phyloP scores from a whole-genome alignment of 495 filamentous ascomycete species.

The Annulohypoxylon stygium region DNA sequence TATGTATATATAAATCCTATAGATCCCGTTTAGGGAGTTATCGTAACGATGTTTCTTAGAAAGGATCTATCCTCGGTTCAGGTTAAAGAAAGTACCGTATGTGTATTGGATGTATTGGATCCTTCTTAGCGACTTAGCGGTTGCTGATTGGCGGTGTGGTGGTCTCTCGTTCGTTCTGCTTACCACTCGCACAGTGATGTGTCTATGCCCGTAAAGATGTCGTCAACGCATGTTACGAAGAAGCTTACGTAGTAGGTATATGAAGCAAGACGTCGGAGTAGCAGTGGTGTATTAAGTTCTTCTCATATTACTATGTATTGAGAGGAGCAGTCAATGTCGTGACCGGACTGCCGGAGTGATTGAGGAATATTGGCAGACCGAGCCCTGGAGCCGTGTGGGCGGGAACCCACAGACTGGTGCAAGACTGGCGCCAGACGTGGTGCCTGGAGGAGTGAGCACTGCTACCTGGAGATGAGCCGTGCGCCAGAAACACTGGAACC shows the following conservation, averaged over 20 bases:
- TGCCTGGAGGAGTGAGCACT: constrained; percentile 2
- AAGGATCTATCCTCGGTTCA: constrained; percentile 20
- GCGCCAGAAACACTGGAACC: constrained; percentile 36
- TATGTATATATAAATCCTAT: constrained; percentile 12
- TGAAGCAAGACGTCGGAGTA: neutral
- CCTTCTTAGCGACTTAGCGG: constrained; percentile 3
- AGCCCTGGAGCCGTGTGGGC: constrained; percentile 6
- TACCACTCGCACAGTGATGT: constrained; percentile 23
- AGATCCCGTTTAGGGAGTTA: constrained; percentile 3
- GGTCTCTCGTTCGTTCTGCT: constrained; percentile 5
- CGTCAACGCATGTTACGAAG: neutral
- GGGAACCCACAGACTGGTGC: neutral
- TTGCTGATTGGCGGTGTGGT: constrained; percentile 26
- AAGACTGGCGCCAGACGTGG: neutral
- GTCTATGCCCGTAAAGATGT: neutral
- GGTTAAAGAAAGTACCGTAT: neutral
- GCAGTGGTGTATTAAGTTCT: neutral
- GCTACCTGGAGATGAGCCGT: constrained; percentile 34
- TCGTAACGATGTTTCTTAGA: neutral
- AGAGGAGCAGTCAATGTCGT: constrained; percentile 1
- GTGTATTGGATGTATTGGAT: neutral
- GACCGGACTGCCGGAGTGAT: constrained; percentile 5
- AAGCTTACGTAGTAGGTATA: neutral
- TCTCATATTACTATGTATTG: neutral
- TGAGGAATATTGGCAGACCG: constrained; percentile 7